These are phyloP conservation scores for Paspalum notatum DNA, from an alignment of 176 grass and related monocot genomes.

Conservation along the genomic window DNA sequence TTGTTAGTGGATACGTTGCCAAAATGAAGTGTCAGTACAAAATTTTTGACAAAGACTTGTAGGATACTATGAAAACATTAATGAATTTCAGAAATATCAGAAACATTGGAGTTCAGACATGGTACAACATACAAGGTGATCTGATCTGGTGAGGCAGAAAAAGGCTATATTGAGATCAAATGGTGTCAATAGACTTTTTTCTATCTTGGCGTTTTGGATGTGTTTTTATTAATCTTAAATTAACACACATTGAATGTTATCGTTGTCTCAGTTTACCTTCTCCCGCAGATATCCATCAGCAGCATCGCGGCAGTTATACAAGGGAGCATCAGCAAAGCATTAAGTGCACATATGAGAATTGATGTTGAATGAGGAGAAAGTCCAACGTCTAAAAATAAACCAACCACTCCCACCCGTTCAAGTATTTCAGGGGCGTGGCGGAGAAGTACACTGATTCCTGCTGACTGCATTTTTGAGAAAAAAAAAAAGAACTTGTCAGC, in stretches of 20 bases:
- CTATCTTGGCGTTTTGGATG: not conserved
- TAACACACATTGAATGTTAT: not conserved
- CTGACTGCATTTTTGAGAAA: slow-evolving; percentile 58
- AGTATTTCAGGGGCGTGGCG: slow-evolving; percentile 83
- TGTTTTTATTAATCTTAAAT: slow-evolving; percentile 24
- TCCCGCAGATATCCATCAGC: slow-evolving; percentile 79
- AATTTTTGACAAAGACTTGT: slow-evolving; percentile 9
- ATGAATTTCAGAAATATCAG: slow-evolving; percentile 23
- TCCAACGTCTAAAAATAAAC: slow-evolving; percentile 70
- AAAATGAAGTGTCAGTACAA: not conserved
- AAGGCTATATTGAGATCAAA: not conserved
- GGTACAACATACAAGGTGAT: slow-evolving; percentile 21
- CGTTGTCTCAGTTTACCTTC: slow-evolving; percentile 57
- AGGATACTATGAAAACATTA: slow-evolving; percentile 6
- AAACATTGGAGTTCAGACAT: slow-evolving; percentile 10
- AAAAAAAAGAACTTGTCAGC: slow-evolving; percentile 26
- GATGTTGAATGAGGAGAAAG: slow-evolving; percentile 67
- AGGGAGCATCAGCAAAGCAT: slow-evolving; percentile 84
- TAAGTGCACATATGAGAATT: slow-evolving; percentile 73
- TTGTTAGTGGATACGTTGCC: not conserved
- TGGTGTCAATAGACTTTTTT: not conserved
- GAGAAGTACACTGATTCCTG: slow-evolving; percentile 84
- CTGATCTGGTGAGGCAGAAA: slow-evolving; percentile 1
- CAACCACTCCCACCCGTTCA: slow-evolving; percentile 69
- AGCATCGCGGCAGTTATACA: slow-evolving; percentile 82